Base-by-base conservation (phyloP, 2,329 filamentous ascomycete species). In the Exophiala phaeomuriformis region DNA sequence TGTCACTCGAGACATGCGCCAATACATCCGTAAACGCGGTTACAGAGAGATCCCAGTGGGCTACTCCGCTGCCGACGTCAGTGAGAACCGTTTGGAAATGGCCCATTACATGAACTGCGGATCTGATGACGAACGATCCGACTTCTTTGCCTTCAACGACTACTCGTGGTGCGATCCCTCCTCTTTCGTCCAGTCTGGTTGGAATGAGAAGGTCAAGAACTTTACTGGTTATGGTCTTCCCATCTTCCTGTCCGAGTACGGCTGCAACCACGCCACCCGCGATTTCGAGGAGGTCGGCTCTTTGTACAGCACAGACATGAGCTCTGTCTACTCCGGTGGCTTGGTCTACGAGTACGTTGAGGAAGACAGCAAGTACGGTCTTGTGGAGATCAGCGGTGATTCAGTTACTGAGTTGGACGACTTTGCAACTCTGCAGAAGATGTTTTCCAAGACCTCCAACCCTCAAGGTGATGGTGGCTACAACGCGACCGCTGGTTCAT, bases 81-180 rank as follows among this genome's bases (percentile, higher is more conserved):
- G 86, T 56, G 78, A 82, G 66, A 95, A 94, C 77, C 87, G 90
- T 64, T 82, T 86, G 73, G 82, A 95, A 74, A 89, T 89, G 69
- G 90, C 90, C 45, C 67, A 84, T 50, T 96, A 94, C 79, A 89
- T 96, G 83, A 95, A 95, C 80, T 96, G 90, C 68, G 90, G 90
- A 57, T 75, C 81, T 51, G 87, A 91, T 46, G 85, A 90, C 60
- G 82, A 85, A 74, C 85, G 90, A 63, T 88, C 84, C 64, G 90
- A 95, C 72, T 91, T 91, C 75, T 91, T 90, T 66, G 86, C 85
- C 56, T 90, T 90, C 74, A 93, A 93, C 73, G 88, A 91, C 72
- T 91, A 91, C 74, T 90, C 87, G 2, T 91, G 85, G 85, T 91
- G 88, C 71, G 84, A 81, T 65, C 78, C 84, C 59, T 84, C 83